Base-by-base conservation (phyloP, 176 grass and related monocot species). In the Echinochloa phyllopogon region DNA sequence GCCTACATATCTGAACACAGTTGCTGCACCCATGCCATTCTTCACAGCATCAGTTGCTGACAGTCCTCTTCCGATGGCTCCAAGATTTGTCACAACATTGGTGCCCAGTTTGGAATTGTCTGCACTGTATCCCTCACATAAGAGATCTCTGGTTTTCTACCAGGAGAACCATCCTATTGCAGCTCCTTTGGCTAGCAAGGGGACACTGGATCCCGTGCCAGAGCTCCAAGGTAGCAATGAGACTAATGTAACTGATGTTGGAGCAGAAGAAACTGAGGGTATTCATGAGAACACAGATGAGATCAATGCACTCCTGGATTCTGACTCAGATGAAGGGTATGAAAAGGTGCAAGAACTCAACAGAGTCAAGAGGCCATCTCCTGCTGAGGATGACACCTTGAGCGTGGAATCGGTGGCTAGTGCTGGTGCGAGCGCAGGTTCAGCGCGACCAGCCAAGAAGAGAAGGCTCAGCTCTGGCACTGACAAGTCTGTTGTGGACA, bases 231-330 rank as follows among this genome's bases (percentile, higher is more conserved):
- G 89, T 39, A 93, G 88, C 65, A 88, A 89, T 51, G 90, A 93
- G 83, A 98, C 92, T 40, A 83, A 90, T 85, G 66, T 88, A 61
- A 92, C 91, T 29, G 85, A 88, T 72, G 78, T 83, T 92, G 83
- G 83, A 74, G 84, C 55, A 44, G 53, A 85, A 77, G 84, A 76
- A 24, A 82, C 64, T 2, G 87, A 88, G 49, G 91, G 88, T 76
- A 89, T 93, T 82, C 96, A 95, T 58, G 96, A 98, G 88, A 92
- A 98, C 59, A 90, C 89, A 1, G 96, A 94, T 44, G 96, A 95
- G 84, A 98, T 98, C 45, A 82, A 98, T 72, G 93, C 85, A 5
- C 85, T 98, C 61, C 86, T 98, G 39, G 92, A 93, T 65, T 95
- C 96, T 8, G 93, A 94, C 68, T 98, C 96, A 0, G 92, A 97